Conservation (phyloP, 345 rosid genomes). For the Populus simonii region DNA sequence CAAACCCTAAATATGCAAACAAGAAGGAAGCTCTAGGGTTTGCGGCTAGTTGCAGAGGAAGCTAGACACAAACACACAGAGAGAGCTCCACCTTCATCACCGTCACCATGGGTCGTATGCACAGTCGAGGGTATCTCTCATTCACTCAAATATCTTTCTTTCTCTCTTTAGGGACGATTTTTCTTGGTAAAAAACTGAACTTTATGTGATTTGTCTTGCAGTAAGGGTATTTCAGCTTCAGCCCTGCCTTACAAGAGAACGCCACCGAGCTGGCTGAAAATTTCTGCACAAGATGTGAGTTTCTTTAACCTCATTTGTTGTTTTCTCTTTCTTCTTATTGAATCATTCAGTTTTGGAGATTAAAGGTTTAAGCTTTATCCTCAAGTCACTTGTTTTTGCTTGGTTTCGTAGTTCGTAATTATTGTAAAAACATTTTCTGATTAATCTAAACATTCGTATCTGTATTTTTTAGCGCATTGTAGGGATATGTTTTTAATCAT, state of each 20-base stretch:
- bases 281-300: slow-evolving; percentile 57
- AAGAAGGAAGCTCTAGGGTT: slow-evolving; percentile 6
- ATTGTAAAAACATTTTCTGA: not conserved
- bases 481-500: not conserved
- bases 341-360: not conserved
- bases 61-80: not conserved
- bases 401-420: not conserved
- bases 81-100: slow-evolving; percentile 8
- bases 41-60: slow-evolving; percentile 7
- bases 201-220: slow-evolving; percentile 6
- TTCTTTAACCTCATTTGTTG: not conserved
- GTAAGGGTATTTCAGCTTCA: slow-evolving; percentile 87
- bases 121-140: slow-evolving; percentile 54
- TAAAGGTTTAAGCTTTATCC: not conserved
- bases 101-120: slow-evolving; percentile 86
- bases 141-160: not conserved
- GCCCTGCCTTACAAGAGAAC: slow-evolving; percentile 87
- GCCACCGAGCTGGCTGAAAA: slow-evolving; percentile 79
- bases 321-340: not conserved
- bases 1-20: slow-evolving; percentile 5
- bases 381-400: not conserved
- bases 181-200: not conserved
- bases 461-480: not conserved
- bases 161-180: not conserved
- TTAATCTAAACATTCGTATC: not conserved